Evolutionary conservation across 306 rosid genomes (phyloP).

Genomic region (Cotoneaster glaucophyllus): DNA sequence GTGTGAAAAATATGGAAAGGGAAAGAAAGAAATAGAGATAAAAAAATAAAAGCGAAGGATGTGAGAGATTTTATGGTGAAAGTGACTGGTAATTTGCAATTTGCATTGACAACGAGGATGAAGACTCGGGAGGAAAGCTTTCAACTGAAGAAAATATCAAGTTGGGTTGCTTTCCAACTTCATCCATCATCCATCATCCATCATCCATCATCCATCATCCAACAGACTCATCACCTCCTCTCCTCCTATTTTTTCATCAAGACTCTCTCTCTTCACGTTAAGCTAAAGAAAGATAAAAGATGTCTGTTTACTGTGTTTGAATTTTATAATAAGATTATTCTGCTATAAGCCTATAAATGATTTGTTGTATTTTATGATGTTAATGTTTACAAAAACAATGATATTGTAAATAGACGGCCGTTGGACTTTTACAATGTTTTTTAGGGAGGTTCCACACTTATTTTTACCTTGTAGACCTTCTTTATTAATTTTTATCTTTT

Average conservation of each 20-base stretch:
- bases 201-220: neutral
- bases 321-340: neutral
- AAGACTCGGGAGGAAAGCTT: constrained; percentile 11
- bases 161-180: constrained; percentile 2
- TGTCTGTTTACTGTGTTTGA: constrained; percentile 2
- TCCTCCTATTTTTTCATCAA: neutral
- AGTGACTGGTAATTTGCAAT: constrained; percentile 16
- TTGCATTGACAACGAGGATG: neutral
- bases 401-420: neutral
- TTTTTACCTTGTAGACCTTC: too few relatives aligned
- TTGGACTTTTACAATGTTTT: neutral
- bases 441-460: too few relatives aligned
- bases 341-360: neutral
- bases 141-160: constrained; percentile 17
- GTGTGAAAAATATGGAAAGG: neutral
- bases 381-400: neutral
- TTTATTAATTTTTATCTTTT: too few relatives aligned
- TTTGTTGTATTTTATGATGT: neutral
- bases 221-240: neutral
- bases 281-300: neutral
- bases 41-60: neutral
- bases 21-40: neutral
- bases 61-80: constrained; percentile 16
- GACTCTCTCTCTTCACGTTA: neutral
- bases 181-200: neutral